Base-by-base conservation (phyloP, 2,329 filamentous ascomycete genomes). In the Sordariomycetes sp. region DNA sequence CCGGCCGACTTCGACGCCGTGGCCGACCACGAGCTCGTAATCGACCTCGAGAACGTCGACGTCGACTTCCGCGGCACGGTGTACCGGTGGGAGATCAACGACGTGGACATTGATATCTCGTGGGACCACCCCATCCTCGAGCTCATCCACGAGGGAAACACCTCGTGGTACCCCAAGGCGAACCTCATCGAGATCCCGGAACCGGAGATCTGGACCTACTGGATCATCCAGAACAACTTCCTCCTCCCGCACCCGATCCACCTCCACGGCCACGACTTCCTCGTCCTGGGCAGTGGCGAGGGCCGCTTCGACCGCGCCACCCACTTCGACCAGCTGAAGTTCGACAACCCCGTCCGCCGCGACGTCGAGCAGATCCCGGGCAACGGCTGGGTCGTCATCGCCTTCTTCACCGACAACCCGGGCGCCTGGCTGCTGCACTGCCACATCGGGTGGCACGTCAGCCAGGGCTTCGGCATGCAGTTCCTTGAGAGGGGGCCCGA, bases 391-490 rank as follows among this genome's bases (percentile, higher is more conserved):
- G 60, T 80, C 7, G 72, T 75, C 4, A 66, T 81, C 43, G 77
- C 74, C 0, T 80, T 78, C 66, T 64, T 67, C 52, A 70, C 75
- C 0, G 74, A 81, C 64, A 80, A 81, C 62, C 78, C 78, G 0
- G 78, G 78, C 53, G 65, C 70, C 34, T 77, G 75, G 74, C 63
- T 76, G 35, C 67, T 76, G 66, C 75, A 77, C 63, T 77, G 74
- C 66, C 74, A 78, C 64, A 77, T 78, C 59, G 74, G 74, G 18
- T 78, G 73, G 76, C 79, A 81, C 63, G 74, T 76, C 1, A 78
- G 76, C 0, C 73, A 73, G 11, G 80, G 80, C 2, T 73, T 83
- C 54, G 70, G 80, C 7, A 63, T 76, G 46, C 75, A 80, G 63
- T 77, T 83, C 59, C 68, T 83, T 4, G 81, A 70, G 64, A 64